Base-by-base conservation (phyloP, 768 basidiomycete species). In the Lactarius pseudohatsudake region DNA sequence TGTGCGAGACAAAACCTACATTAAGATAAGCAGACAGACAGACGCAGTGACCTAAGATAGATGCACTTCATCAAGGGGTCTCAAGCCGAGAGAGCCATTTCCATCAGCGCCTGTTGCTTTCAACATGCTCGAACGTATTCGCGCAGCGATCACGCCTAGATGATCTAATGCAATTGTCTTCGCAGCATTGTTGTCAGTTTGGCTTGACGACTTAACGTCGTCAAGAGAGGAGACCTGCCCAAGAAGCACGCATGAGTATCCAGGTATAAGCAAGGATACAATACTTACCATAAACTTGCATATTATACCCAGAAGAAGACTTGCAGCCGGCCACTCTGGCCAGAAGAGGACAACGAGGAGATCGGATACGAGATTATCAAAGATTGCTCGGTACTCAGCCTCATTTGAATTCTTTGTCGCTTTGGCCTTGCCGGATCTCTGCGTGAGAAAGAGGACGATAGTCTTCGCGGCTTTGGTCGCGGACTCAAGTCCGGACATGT, bases 261-360 rank as follows among this genome's bases (percentile, higher is more conserved):
- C 20, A 50, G 18, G 41, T 18, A 45, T 1, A 4, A 16, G 6
- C 15, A 47, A 41, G 47, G 58, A 53, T 20, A 61, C 38, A 8
- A 30, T 16, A 70, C 82, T 11, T 66, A 94, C 96, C 92, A 98
- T 92, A 70, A 88, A 89, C 74, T 88, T 90, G 69, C 88, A 90
- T 8, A 89, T 85, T 57, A 97, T 89, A 54, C 83, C 85, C 43
- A 98, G 78, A 45, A 97, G 80, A 20, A 97, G 77, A 53, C 87
- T 84, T 2, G 97, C 92, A 11, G 92, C 96, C 7, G 97, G 97
- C 95, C 96, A 99, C 76, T 99, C 97, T 0, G 97, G 96, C 86
- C 92, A 92, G 74, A 90, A 95, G 7, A 98, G 79, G 22, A 97
- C 94, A 10, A 85, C 84, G 28, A 98, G 82, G 28, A 97, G 80